phyloP scores from a whole-genome alignment of 148 eudicot species.

The Camellia japonica region DNA sequence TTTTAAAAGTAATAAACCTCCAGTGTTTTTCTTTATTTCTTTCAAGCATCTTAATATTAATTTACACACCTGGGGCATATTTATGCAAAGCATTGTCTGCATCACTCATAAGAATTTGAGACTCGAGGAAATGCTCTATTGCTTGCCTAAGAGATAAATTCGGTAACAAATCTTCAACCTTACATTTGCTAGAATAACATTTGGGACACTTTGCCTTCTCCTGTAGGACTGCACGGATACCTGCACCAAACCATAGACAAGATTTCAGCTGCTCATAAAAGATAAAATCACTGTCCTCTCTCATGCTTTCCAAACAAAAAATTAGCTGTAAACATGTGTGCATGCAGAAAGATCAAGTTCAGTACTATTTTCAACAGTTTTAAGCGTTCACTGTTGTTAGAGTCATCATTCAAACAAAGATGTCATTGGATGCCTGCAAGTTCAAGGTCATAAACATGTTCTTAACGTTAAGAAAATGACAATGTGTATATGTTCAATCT shows the following conservation, averaged over 20 bases:
- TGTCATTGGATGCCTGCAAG: not conserved
- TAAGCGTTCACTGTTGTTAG: not conserved
- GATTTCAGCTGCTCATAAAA: not conserved
- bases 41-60: not conserved
- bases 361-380: not conserved
- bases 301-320: not conserved
- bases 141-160: conserved; percentile 71
- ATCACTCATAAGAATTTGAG: conserved; percentile 35
- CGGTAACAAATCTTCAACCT: conserved; percentile 50
- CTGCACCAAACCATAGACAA: conserved; percentile 28
- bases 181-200: conserved; percentile 59
- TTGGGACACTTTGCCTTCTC: conserved; percentile 57
- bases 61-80: conserved; percentile 62
- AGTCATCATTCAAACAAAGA: not conserved
- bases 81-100: conserved; percentile 40
- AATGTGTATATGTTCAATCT: not conserved
- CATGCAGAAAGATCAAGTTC: not conserved
- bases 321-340: not conserved
- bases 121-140: conserved; percentile 52
- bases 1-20: not conserved
- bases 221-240: conserved; percentile 44
- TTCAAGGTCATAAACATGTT: not conserved
- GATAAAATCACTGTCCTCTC: not conserved
- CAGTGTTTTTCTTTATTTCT: not conserved
- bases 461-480: no score